Conservation (phyloP, 2,329 filamentous ascomycete genomes). For the Alternaria rosae region DNA sequence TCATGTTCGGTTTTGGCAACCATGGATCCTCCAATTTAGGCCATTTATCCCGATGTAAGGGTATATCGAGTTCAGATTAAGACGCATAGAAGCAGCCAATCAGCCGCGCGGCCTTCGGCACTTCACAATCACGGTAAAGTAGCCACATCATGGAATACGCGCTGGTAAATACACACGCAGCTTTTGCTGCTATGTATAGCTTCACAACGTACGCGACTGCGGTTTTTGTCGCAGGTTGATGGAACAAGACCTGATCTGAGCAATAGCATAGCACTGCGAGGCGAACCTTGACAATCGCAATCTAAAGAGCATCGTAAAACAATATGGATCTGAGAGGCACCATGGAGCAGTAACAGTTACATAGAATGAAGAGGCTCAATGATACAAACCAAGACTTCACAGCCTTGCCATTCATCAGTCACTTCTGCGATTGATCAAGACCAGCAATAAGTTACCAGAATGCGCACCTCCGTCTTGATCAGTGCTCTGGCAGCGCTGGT, state of each 20-base stretch:
- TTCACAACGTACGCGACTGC: conserved; percentile 1
- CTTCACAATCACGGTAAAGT: conserved; percentile 32
- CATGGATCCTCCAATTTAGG: conserved; percentile 13
- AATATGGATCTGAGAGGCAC: conserved; percentile 16
- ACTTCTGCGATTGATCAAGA: neutral
- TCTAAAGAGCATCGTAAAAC: conserved; percentile 4
- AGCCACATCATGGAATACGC: conserved; percentile 7
- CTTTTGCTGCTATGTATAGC: conserved; percentile 25
- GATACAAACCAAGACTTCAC: conserved; percentile 10
- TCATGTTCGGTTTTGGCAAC: neutral
- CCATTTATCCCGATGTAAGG: conserved; percentile 14
- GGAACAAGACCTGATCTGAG: neutral
- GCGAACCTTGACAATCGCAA: conserved; percentile 21
- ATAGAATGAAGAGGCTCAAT: conserved; percentile 5
- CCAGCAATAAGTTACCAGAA: conserved; percentile 6
- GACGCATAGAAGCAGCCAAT: conserved; percentile 24
- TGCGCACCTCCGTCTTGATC: conserved; percentile 21
- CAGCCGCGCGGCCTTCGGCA: conserved; percentile 8
- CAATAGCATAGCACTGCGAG: conserved; percentile 13
- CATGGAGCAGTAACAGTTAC: conserved; percentile 8
- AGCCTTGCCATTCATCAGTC: neutral
- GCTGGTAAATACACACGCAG: conserved; percentile 12
- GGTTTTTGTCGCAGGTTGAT: conserved; percentile 13
- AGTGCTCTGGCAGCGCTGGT: conserved; percentile 10
- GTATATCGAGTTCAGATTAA: conserved; percentile 36